Evolutionary conservation across 495 filamentous ascomycete species (phyloP).

Genomic region (Annulohypoxylon moriforme): DNA sequence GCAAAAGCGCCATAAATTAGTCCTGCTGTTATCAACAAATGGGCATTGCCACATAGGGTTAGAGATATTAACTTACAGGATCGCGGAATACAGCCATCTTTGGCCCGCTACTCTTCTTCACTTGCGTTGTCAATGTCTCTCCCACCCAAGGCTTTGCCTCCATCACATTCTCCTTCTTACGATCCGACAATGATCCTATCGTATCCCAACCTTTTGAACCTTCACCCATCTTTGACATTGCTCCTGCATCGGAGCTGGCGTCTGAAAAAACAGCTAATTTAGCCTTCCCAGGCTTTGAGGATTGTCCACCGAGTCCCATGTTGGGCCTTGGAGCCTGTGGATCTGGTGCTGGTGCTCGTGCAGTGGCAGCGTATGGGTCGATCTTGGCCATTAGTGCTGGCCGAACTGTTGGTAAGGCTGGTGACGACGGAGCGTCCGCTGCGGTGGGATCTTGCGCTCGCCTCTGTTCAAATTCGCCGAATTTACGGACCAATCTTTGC

Average conservation of each 20-base stretch:
- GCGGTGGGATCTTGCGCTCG: constrained; percentile 69
- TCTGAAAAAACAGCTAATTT: constrained; percentile 96
- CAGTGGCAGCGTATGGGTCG: constrained; percentile 75
- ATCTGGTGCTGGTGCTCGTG: constrained; percentile 62
- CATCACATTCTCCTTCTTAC: constrained; percentile 92
- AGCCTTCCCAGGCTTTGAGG: constrained; percentile 71
- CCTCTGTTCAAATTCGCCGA: constrained; percentile 86
- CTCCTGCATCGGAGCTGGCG: constrained; percentile 63
- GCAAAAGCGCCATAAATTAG: constrained; percentile 81
- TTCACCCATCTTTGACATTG: constrained; percentile 58
- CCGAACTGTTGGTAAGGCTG: constrained; percentile 83
- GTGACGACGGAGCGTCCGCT: constrained; percentile 77
- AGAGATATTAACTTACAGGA: constrained; percentile 75
- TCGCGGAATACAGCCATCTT: constrained; percentile 97
- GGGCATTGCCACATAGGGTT: constrained; percentile 55
- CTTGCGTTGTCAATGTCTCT: constrained; percentile 88
- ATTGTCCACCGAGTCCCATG: constrained; percentile 57
- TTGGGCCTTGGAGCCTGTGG: constrained; percentile 72
- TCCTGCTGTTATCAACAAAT: constrained; percentile 95
- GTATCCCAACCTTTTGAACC: constrained; percentile 86
- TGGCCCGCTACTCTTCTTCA: constrained; percentile 74
- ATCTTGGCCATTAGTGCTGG: constrained; percentile 88
- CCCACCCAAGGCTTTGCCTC: constrained; percentile 92
- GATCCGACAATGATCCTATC: constrained; percentile 84
- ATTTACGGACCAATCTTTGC: constrained; percentile 86